These are phyloP conservation scores for Colletotrichum zoysiae DNA, from an alignment of 2,329 filamentous ascomycete species.

Conservation along the genomic window DNA sequence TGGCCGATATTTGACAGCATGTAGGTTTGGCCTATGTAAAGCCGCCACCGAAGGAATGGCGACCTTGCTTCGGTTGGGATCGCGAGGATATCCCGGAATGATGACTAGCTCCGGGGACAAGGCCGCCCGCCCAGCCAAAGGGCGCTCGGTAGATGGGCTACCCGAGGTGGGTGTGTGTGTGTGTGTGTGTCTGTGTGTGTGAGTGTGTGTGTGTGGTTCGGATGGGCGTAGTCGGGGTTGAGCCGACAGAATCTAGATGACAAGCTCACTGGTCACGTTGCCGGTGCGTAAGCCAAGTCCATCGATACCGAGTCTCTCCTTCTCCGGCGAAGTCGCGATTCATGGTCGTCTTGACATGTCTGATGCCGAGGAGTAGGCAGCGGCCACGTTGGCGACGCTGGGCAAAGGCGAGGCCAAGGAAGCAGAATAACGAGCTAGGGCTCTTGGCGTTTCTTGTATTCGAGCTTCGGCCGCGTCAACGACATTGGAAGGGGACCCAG, in stretches of 20 bases:
- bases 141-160: conserved; percentile 1
- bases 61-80: background rate
- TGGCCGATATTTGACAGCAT: background rate
- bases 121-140: conserved; percentile 21
- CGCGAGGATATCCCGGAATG: conserved; percentile 34
- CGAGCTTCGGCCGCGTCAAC: conserved; percentile 20
- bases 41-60: background rate
- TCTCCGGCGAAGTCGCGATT: conserved; percentile 7
- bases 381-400: conserved; percentile 7
- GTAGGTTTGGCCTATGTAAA: background rate
- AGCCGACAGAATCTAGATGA: conserved; percentile 16
- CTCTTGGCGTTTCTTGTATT: conserved; percentile 39
- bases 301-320: background rate
- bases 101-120: conserved; percentile 16
- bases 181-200: background rate
- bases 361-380: conserved; percentile 31
- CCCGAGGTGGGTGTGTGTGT: background rate
- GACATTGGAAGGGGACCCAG: conserved; percentile 4
- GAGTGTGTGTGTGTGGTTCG: background rate
- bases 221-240: conserved; percentile 7
- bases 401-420: conserved; percentile 8
- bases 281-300: conserved; percentile 33
- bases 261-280: conserved; percentile 14
- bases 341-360: conserved; percentile 10
- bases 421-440: conserved; percentile 5